These are phyloP conservation scores for Cadophora sp. DNA, from an alignment of 2,329 filamentous ascomycete species.

Conservation along the genomic window DNA sequence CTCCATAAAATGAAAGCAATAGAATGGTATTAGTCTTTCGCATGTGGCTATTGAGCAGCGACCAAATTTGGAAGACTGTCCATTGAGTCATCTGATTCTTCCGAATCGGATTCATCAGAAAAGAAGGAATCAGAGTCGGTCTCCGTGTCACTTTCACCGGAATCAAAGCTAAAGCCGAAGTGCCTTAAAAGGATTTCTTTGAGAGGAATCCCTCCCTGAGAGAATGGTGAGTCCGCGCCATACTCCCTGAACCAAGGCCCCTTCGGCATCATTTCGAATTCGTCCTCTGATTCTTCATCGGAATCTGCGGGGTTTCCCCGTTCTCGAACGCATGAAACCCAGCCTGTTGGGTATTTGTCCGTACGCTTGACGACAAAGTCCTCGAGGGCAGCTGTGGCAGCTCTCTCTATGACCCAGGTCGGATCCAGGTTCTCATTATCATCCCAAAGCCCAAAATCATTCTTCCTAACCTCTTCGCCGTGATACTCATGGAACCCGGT, in stretches of 20 bases:
- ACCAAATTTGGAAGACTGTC: conserved; percentile 3
- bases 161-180: neutral
- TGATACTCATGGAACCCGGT: conserved; percentile 9
- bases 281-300: neutral
- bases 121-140: neutral
- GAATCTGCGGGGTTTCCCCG: conserved; percentile 2
- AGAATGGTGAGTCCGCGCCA: neutral
- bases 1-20: neutral
- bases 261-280: neutral
- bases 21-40: neutral
- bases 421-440: neutral
- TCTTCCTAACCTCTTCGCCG: neutral
- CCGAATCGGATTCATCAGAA: neutral
- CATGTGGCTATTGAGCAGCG: neutral
- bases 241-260: conserved; percentile 1
- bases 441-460: conserved; percentile 5
- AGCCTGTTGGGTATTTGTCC: neutral
- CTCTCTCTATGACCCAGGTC: conserved; percentile 1
- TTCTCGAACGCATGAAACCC: conserved; percentile 8
- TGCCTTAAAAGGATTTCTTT: neutral
- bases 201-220: neutral
- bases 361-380: conserved; percentile 9
- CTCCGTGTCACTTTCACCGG: neutral
- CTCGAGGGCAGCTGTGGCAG: conserved; percentile 2
- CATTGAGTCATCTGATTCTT: neutral